phyloP scores from a whole-genome alignment of 768 basidiomycete species.

The Tricholoma terreum region DNA sequence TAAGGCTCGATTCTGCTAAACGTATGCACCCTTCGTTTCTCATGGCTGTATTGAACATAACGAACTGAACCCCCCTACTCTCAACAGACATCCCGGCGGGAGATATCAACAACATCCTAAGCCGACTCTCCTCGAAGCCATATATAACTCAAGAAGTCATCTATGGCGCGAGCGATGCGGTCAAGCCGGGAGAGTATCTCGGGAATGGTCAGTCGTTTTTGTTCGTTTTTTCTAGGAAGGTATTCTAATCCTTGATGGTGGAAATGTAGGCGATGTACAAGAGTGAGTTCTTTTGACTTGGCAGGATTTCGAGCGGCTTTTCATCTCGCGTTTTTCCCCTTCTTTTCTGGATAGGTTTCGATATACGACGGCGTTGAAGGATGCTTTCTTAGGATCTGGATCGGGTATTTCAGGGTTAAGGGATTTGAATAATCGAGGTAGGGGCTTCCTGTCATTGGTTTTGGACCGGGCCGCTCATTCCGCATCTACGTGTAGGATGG shows the following conservation, averaged over 20 bases:
- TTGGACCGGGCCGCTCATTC: neutral
- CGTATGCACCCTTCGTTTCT: slow-evolving; percentile 36
- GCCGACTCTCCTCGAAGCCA: slow-evolving; percentile 36
- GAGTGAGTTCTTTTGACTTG: slow-evolving; percentile 37
- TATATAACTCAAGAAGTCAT: slow-evolving; percentile 68
- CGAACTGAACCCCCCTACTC: too few relatives aligned
- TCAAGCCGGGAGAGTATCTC: slow-evolving; percentile 56
- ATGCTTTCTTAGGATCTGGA: slow-evolving; percentile 45
- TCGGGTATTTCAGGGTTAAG: slow-evolving; percentile 48
- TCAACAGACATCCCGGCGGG: slow-evolving; percentile 50
- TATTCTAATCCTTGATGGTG: too few relatives aligned
- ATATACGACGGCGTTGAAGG: slow-evolving; percentile 50
- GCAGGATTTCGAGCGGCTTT: neutral
- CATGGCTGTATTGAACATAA: too few relatives aligned
- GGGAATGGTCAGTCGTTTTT: slow-evolving; percentile 37
- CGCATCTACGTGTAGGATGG: slow-evolving; percentile 43
- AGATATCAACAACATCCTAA: slow-evolving; percentile 54
- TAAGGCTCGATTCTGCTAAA: slow-evolving; percentile 65
- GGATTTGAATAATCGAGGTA: slow-evolving; percentile 50
- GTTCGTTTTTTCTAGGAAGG: neutral
- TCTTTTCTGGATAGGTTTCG: slow-evolving; percentile 41
- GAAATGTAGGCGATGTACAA: slow-evolving; percentile 52
- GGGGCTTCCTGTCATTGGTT: neutral
- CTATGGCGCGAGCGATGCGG: slow-evolving; percentile 48
- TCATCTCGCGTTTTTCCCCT: too few relatives aligned